These are phyloP conservation scores for Nakazawaea pomicola DNA, from an alignment of 805 yeast species.

Conservation along the genomic window DNA sequence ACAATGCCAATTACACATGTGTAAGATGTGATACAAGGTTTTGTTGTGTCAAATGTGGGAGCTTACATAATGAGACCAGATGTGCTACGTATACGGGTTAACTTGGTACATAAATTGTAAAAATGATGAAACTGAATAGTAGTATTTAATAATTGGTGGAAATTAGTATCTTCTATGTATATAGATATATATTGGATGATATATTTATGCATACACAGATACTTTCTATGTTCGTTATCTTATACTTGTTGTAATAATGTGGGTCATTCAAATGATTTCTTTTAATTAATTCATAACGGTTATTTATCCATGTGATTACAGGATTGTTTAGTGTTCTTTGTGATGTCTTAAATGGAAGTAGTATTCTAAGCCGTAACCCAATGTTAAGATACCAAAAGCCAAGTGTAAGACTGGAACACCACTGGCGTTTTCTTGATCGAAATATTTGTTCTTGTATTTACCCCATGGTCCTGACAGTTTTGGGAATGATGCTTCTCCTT, in stretches of 20 bases:
- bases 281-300: too few species aligned
- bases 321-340: too few species aligned
- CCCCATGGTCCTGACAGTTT: constrained; percentile 66
- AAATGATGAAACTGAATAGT: too few species aligned
- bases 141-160: too few species aligned
- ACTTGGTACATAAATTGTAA: neutral
- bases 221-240: too few species aligned
- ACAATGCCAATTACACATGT: constrained; percentile 35
- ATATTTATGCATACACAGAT: neutral
- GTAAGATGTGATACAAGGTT: constrained; percentile 36
- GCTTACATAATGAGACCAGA: constrained; percentile 38
- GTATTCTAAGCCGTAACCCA: constrained; percentile 92
- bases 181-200: neutral
- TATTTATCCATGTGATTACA: too few species aligned
- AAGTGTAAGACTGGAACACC: constrained; percentile 81
- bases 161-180: too few species aligned
- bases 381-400: constrained; percentile 57
- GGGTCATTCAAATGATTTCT: too few species aligned
- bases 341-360: constrained; percentile 78
- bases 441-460: constrained; percentile 81
- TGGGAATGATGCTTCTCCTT: constrained; percentile 79
- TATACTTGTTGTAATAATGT: too few species aligned
- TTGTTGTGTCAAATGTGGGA: constrained; percentile 35
- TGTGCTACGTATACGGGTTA: constrained; percentile 26
- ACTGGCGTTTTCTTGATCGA: constrained; percentile 77